Evolutionary conservation across 371 early-diverging fungal genomes (phyloP), one percentile per base, ranked within the genome.

Genomic region (Mortierella sp.): DNA sequence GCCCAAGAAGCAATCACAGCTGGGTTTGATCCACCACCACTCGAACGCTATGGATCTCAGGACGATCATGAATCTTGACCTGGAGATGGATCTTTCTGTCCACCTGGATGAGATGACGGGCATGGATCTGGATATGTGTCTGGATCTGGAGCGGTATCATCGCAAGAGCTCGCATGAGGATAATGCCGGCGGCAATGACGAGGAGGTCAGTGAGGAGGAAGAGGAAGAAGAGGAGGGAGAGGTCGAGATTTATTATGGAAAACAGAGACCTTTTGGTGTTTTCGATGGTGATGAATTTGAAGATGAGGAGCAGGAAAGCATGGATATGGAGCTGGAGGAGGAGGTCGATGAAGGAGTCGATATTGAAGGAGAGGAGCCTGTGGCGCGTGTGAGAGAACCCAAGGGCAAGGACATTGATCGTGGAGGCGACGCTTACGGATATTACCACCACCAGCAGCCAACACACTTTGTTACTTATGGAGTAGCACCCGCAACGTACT

Each of bases 41-140:
- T 24, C 69, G 11, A 74, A 75, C 34, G 84, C 71, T 28, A 84
- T 84, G 84, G 84, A 80, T 67, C 78, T 84, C 6, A 48, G 80
- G 53, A 80, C 84, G 37, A 84, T 84, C 40, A 80, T 84, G 84
- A 84, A 86, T 53, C 67, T 86, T 26, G 86, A 86, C 44, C 43
- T 86, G 31, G 86, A 86, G 13, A 83, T 75, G 75, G 80, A 83
- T 59, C 31, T 79, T 13, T 79, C 77, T 2, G 72, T 77, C 70
- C 50, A 46, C 0, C 19, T 80, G 69, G 81, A 78, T 48, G 79
- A 78, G 4, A 71, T 57, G 37, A 78, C 75, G 0, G 75, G 69
- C 6, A 83, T 85, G 76, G 79, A 82, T 55, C 69, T 81, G 43
- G 81, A 81, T 48, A 81, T 84, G 81, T 72, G 75, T 37, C 48